Evolutionary conservation across 2,329 filamentous ascomycete species (phyloP), one percentile per base, ranked within the genome.

Genomic region (Didymella glomerata): DNA sequence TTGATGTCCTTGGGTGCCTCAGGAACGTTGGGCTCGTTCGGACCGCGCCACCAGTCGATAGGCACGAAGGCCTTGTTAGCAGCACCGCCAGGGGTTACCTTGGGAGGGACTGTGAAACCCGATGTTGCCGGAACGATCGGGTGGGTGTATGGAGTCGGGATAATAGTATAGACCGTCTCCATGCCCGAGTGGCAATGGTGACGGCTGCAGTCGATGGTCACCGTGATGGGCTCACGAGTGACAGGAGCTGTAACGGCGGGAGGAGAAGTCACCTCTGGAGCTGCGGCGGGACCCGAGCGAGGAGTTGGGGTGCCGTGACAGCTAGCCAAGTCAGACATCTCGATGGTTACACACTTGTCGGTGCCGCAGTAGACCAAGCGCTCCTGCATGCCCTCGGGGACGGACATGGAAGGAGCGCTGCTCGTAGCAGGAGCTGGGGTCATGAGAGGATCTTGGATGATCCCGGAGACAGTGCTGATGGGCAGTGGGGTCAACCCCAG

Each of bases 31-130:
- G 40, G n/a, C 14, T 56, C 22, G 8, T 24, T 34, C 6, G 53
- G 47, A 3, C 47, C 30, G 25, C 53, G 53, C 53, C 53, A 56
- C 40, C 38, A 56, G 25, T 50, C 47, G 3, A 50, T 32, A 2
- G 53, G 53, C 4, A 55, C 53, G 6, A 9, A 47, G 7, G 16
- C 22, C 1, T 18, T 4, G 9, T 22, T 8, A 20, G 2, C 16
- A 9, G 11, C 24, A 20, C 11, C 16, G 38, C 22, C 38, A 14
- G 10, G 18, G 6, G 38, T 41, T 13, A 8, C 18, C 18, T 22
- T 10, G 9, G 38, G 20, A 22, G 38, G 18, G 4, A 22, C 11
- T 13, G 20, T 18, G 10, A 41, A 41, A 10, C 10, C 38, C 18
- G 38, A 41, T 9, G 38, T 22, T 13, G 8, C 18, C 8, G 38